Base-by-base conservation (phyloP, 306 rosid genomes). In the Pterocarpus santalinus region DNA sequence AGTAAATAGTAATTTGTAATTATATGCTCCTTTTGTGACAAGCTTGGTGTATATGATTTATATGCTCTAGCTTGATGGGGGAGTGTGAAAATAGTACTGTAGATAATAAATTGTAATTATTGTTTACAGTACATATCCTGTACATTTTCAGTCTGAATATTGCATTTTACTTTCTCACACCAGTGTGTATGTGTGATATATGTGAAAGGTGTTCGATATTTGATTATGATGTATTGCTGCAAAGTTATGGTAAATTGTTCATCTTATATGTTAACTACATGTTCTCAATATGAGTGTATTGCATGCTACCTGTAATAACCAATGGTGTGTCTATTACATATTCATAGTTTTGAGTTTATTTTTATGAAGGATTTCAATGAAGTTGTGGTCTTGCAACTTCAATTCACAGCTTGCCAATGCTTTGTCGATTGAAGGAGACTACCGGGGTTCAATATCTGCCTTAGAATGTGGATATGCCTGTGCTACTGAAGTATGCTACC, bases 341-440 rank as follows among this genome's bases (percentile, higher is more conserved):
- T 72, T 85, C 72, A 55, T 65, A 58, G 64, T 81, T 79, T 85
- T 63, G 38, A 34, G 47, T 75, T 65, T 71, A 66, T 53, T 80
- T 76, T 72, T 57, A 52, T 82, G 86, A 75, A 93, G 97, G 88
- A 77, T 89, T 83, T 82, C 95, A 69, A 92, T 89, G 87, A 93
- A 91, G 82, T 80, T 95, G 71, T 95, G 99, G 99, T 80, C 88
- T 39, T 95, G 99, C 91, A 95, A 95, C 94, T 95, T 95, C 88
- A 92, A 91, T 85, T 89, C 97, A 43, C 99, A 95, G 91, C 96
- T 95, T 60, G 97, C 99, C 5, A 95, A 95, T 87, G 97, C 97
- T 77, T 83, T 95, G 83, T 88, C 88, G 22, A 91, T 90, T 65
- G 99, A 95, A 87, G 99, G 97, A 56, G 97, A 95, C 78, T 90